Evolutionary conservation across 1,139 yeast genomes (phyloP), one percentile per base, ranked within the genome.

Genomic region (Sugiyamaella xylanicola): DNA sequence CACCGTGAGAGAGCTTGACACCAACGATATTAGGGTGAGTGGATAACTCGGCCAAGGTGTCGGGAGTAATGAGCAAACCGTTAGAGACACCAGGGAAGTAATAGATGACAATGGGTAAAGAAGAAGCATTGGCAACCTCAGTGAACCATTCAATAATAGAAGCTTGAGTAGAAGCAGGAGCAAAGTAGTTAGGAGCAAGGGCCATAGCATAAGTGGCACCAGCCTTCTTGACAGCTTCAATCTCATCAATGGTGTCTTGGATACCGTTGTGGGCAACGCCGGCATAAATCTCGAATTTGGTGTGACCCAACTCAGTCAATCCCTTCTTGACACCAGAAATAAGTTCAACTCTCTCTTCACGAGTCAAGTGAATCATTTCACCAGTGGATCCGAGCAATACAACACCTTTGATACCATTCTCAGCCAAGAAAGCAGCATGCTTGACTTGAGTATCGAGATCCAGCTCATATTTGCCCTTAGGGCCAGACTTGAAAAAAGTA

Each of bases 331-430:
- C 59, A 20, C 64, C 59, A 65, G 66, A 2, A 74, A 72, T 62
- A 70, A 65, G 64, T 73, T 65, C 61, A 19, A 65, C 62, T 57
- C 83, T 71, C 65, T 80, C 84, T 19, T 67, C 60, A 54, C 74
- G 68, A 21, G 80, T 72, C 62, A 79, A 68, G 63, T 77, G 80
- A 48, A 76, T 72, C 58, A 77, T 73, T 64, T 80, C 83, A 39
- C 83, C 84, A 37, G 72, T 79, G 39, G 83, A 77, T 2, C 84
- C 84, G 58, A 77, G 72, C 11, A 79, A 67, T 8, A 78, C 80
- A 13, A 77, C 68, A 20, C 84, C 84, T 51, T 68, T 65, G 59
- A 80, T 74, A 3, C 83, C 83, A 54, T 66, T 69, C 15, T 69
- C 63, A 55, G 77, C 70, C 44, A 80, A 69, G 62, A 62, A 69